Base-by-base conservation (phyloP, 2,329 filamentous ascomycete species). In the Pochonia chlamydosporia region DNA sequence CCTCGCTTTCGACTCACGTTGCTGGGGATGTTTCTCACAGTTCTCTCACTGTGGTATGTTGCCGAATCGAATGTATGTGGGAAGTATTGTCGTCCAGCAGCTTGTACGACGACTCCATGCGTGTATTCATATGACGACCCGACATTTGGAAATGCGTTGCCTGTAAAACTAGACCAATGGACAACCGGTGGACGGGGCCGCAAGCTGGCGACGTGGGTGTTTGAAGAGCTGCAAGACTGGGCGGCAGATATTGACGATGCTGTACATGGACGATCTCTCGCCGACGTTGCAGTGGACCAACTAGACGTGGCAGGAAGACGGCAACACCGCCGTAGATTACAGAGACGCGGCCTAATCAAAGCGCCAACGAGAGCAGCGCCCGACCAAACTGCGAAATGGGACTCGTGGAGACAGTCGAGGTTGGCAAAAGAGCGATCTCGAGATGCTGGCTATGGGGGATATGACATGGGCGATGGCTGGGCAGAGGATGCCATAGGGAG, bases 161-260 rank as follows among this genome's bases (percentile, higher is more conserved):
- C 81, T 3, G 73, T 81, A 48, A 84, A 83, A 64, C 56, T 84
- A 11, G 80, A 84, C 57, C 72, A 83, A 54, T 84, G 79, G 79
- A 58, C 69, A 8, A 78, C 76, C 0, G 73, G 75, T 14, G 79
- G 79, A 1, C 63, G 62, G 28, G 75, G 75, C 5, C 73, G 75
- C 31, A 55, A 52, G 2, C 37, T 71, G 3, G 60, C 63, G 13
- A 59, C 59, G n/a, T 59, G 62, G 37, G 52, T 68, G 2, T 55
- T 58, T 4, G 72, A 79, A 43, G 70, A 77, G 30, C 51, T 71
- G 2, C 62, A 64, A 6, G 79, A 82, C 54, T 58, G 66, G 51
- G 42, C 66, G 20, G 75, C 74, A 0, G 78, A 82, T 25, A 50
- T 70, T 5, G 61, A 65, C 41, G 78, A 82, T 54, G 63, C 63